Conservation (phyloP, 192 early-diverging fungal species). For the Podila epicladia region DNA sequence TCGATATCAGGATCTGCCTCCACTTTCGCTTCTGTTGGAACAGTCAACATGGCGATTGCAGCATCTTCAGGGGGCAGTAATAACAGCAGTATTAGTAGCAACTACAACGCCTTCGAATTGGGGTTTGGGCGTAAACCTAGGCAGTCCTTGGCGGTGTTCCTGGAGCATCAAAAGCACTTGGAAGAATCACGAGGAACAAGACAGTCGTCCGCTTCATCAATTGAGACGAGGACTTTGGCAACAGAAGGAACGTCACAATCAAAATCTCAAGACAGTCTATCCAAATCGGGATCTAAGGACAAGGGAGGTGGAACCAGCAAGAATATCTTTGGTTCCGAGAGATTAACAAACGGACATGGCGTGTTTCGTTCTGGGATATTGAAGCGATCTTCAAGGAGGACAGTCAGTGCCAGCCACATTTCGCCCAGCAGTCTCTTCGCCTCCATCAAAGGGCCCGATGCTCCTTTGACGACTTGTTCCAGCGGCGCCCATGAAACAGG, state of each 20-base stretch:
- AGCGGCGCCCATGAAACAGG: too few species aligned
- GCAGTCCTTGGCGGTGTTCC: slow-evolving; percentile 12
- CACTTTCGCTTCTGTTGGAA: slow-evolving; percentile 27
- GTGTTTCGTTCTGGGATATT: slow-evolving; percentile 8
- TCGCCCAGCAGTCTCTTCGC: slow-evolving; percentile 18
- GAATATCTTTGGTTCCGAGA: slow-evolving; percentile 19
- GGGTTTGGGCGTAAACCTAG: slow-evolving; percentile 6
- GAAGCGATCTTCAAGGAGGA: slow-evolving; percentile 21
- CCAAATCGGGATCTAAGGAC: not conserved
- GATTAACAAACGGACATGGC: slow-evolving; percentile 4
- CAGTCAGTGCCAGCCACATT: slow-evolving; percentile 40
- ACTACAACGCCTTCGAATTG: slow-evolving; percentile 3
- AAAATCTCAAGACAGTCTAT: not conserved
- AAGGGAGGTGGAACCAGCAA: not conserved
- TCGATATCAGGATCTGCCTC: slow-evolving; percentile 10
- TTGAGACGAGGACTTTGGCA: not conserved
- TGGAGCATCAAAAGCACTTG: slow-evolving; percentile 14
- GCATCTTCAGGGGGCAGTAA: slow-evolving; percentile 15
- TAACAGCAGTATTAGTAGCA: slow-evolving; percentile 26
- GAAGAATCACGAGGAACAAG: not conserved
- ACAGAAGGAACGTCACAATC: not conserved
- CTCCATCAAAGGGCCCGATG: not conserved
- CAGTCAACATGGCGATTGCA: slow-evolving; percentile 11
- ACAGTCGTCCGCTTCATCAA: not conserved
- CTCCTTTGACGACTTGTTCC: not conserved